Conservation (phyloP, 1,139 yeast genomes). For the Diutina pseudorugosa region DNA sequence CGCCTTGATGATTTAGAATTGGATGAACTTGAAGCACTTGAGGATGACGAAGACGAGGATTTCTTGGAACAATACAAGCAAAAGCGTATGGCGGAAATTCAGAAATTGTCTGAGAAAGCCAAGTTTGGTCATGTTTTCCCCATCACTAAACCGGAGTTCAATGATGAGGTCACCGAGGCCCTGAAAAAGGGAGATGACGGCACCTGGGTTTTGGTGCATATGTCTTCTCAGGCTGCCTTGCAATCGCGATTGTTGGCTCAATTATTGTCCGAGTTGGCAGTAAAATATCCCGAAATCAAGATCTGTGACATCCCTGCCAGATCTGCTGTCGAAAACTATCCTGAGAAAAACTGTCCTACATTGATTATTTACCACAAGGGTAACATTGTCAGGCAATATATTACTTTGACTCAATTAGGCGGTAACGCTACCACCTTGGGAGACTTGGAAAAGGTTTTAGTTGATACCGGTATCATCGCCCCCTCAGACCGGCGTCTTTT, state of each 20-base stretch:
- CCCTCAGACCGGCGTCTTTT: conserved; percentile 54
- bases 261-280: conserved; percentile 39
- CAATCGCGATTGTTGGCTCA: conserved; percentile 65
- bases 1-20: conserved; percentile 63
- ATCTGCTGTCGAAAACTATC: conserved; percentile 86
- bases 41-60: conserved; percentile 71
- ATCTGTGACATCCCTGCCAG: conserved; percentile 83
- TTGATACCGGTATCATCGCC: conserved; percentile 51
- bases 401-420: conserved; percentile 72
- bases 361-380: conserved; percentile 66
- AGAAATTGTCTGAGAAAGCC: conserved; percentile 44
- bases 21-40: conserved; percentile 70
- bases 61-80: conserved; percentile 63
- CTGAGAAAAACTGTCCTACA: conserved; percentile 85
- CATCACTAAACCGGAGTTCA: conserved; percentile 79
- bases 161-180: conserved; percentile 73
- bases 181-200: conserved; percentile 23
- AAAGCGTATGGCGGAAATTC: conserved; percentile 64
- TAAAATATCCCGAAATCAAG: conserved; percentile 66
- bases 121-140: conserved; percentile 71
- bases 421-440: conserved; percentile 61
- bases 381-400: conserved; percentile 63
- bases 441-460: conserved; percentile 64
- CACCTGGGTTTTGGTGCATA: conserved; percentile 60
- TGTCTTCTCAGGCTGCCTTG: conserved; percentile 54